Evolutionary conservation across 345 rosid genomes (phyloP), one percentile per base, ranked within the genome.

Genomic region (Salix dunnii): DNA sequence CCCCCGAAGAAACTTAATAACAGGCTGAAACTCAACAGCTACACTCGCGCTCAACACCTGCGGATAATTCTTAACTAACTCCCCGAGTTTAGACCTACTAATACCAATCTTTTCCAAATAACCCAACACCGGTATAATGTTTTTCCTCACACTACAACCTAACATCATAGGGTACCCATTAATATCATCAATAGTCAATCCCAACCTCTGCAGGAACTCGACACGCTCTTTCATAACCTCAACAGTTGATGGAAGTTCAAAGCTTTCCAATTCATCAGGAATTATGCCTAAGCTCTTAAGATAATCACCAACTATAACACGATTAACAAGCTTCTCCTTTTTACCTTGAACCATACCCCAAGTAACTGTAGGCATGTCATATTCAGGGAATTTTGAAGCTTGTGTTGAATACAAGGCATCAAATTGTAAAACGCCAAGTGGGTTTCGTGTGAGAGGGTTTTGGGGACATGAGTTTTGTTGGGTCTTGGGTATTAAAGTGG

Each of bases 301-400:
- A 75, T 88, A 93, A 81, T 95, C 99, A 76, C 92, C 89, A 43
- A 95, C 90, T 85, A 91, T 93, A 43, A 95, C 99, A 31, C 99
- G 96, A 74, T 89, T 90, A 35, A 95, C 94, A 14, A 95, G 91
- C 81, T 89, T 91, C 36, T 93, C 96, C 71, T 89, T 95, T 73
- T 84, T 94, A 21, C 99, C 97, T 82, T 91, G 98, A 30, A 95
- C 85, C 13, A 91, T 93, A 40, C 94, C 97, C 97, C 98, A 95
- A 31, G 98, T 91, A 77, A 95, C 99, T 3, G 97, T 86, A 38
- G 99, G 99, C 97, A 93, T 93, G 80, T 93, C 92, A 80, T 95
- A 93, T 40, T 93, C 98, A 3, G 94, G 91, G 80, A 86, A 93
- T 82, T 93, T 93, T 10, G 90, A 84, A 64, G 96, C 81, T 61